Evolutionary conservation across 495 filamentous ascomycete genomes (phyloP), one percentile per base, ranked within the genome.

Genomic region (Daldinia decipiens): DNA sequence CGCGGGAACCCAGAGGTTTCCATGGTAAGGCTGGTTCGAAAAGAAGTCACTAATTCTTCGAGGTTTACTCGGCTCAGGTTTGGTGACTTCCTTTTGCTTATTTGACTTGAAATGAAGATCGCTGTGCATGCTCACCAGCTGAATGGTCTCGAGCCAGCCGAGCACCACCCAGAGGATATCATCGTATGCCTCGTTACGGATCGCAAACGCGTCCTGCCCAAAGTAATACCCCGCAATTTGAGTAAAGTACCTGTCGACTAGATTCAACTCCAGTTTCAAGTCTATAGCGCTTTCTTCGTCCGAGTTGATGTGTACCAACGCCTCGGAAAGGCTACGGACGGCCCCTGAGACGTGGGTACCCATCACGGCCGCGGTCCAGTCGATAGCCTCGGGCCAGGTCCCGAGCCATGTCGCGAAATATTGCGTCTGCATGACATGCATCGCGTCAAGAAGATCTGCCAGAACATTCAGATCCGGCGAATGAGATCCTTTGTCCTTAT

Each of bases 151-250:
- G 65, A 98, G 84, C 95, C 95, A 98, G 59, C 90, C 92, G 50
- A 98, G 82, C 1, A 97, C 95, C 11, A 98, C 93, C 95, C 95
- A 99, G 21, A 97, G 86, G 85, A 98, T 98, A 76, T 99, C 95
- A 77, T 99, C 95, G 75, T 90, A 97, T 1, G 95, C 95, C 62
- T 98, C 87, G 38, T 85, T 87, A 19, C 93, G 86, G 31, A 98
- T 82, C 19, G 86, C 81, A 67, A 94, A 90, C 12, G 87, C 85
- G 77, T 97, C 89, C 75, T 98, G 93, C 27, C 91, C 95, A 75
- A 95, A 97, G 76, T 95, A 97, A 76, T 90, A 95, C 7, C 86
- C 86, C 13, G 88, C 80, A 0, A 88, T 79, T 17, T 98, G 91
- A 5, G 87, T 83, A 75, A 97, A 95, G 73, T 94, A 95, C n/a